Evolutionary conservation across 2,329 filamentous ascomycete genomes (phyloP).

Genomic region (Didymella sp.): DNA sequence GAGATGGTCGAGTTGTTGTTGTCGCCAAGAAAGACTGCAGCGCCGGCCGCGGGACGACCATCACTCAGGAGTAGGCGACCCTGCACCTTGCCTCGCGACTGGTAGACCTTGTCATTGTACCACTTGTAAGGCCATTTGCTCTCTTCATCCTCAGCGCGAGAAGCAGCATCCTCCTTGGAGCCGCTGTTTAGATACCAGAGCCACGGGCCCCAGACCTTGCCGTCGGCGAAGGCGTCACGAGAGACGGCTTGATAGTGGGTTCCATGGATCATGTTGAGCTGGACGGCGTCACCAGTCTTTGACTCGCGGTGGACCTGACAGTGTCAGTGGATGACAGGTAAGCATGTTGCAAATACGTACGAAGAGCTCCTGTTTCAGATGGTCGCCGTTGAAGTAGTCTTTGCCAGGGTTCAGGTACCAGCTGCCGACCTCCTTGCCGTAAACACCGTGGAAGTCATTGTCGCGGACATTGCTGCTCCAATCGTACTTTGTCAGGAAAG

Average conservation of each 20-base stretch:
- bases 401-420: conserved; percentile 61
- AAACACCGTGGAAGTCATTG: conserved; percentile 59
- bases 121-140: conserved; percentile 58
- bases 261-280: conserved; percentile 63
- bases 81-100: conserved; percentile 57
- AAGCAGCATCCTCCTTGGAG: conserved; percentile 53
- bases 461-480: conserved; percentile 52
- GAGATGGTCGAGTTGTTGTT: conserved; percentile 54
- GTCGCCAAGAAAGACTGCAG: conserved; percentile 60
- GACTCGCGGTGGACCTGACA: conserved; percentile 57
- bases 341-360: conserved; percentile 26
- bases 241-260: conserved; percentile 50
- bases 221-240: conserved; percentile 44
- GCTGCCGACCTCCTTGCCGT: conserved; percentile 57
- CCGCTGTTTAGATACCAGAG: conserved; percentile 58
- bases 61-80: conserved; percentile 57
- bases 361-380: conserved; percentile 62
- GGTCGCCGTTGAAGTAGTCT: conserved; percentile 62
- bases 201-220: conserved; percentile 50
- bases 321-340: conserved; percentile 4
- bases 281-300: conserved; percentile 58
- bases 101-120: conserved; percentile 57
- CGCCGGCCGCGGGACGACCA: conserved; percentile 57
- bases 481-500: conserved; percentile 62
- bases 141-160: conserved; percentile 52